Percentiles rank a stretch among this genome's conserved stretches.
phyloP scores from a whole-genome alignment of 2,329 filamentous ascomycete species.

The Xylaria hypoxylon region DNA sequence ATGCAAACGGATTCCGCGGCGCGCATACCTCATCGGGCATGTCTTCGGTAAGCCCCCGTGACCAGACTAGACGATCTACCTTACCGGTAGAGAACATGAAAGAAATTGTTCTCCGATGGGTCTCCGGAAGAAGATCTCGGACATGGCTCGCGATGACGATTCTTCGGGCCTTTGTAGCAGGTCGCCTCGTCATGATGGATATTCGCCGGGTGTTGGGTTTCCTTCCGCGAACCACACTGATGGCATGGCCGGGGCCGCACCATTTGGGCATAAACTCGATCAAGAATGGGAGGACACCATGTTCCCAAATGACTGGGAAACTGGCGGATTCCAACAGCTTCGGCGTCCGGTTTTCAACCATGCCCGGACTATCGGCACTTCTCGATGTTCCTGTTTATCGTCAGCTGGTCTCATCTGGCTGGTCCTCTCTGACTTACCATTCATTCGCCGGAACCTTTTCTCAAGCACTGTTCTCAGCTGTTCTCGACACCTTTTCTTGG shows the following conservation, averaged over 20 bases:
- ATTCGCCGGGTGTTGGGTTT: slow-evolving; percentile 53
- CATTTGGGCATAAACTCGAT: slow-evolving; percentile 57
- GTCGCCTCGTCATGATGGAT: slow-evolving; percentile 55
- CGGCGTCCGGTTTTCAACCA: slow-evolving; percentile 46
- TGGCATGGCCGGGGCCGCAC: slow-evolving; percentile 55
- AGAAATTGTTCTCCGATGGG: slow-evolving; percentile 47
- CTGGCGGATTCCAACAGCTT: slow-evolving; percentile 51
- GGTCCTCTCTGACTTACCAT: slow-evolving; percentile 41
- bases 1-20: slow-evolving; percentile 58
- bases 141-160: slow-evolving; percentile 56
- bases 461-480: slow-evolving; percentile 53
- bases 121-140: slow-evolving; percentile 55
- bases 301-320: slow-evolving; percentile 59
- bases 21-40: slow-evolving; percentile 57
- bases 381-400: slow-evolving; percentile 44
- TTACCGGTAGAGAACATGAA: slow-evolving; percentile 56
- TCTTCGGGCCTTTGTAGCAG: slow-evolving; percentile 53
- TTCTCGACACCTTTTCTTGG: slow-evolving; percentile 54
- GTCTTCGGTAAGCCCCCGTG: slow-evolving; percentile 53
- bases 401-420: background rate
- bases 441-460: slow-evolving; percentile 49
- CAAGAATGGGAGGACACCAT: slow-evolving; percentile 58
- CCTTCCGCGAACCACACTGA: slow-evolving; percentile 55
- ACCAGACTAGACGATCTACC: slow-evolving; percentile 56
- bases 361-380: slow-evolving; percentile 51